Base-by-base conservation (phyloP, 2,329 filamentous ascomycete genomes). In the Phialocephala sp. region DNA sequence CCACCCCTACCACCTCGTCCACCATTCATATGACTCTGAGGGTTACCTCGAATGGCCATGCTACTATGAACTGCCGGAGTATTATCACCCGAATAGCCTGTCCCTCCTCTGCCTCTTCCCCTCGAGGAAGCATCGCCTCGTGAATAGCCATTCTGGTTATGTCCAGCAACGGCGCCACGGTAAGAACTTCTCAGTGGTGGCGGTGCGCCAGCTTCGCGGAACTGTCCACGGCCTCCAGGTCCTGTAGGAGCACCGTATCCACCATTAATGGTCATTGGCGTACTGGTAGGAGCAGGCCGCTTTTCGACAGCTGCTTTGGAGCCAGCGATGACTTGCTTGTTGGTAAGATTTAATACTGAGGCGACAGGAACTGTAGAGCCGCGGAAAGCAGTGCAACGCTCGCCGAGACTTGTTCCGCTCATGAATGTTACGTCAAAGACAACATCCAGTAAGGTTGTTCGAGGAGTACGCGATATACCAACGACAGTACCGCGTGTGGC, bases 361-460 rank as follows among this genome's bases (percentile, higher is more conserved):
- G 91, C 91, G 8, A 90, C 87, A 1, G 93, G 88, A 4, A 99
- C 93, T 0, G 95, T 97, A 77, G 95, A 94, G 60, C 95, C 95
- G 41, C 94, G 89, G 87, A 99, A 99, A 43, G 92, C 89, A 32
- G 93, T 93, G 76, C 94, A 97, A 66, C 95, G 90, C 64, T 94
- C 93, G 66, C 92, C 91, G 18, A 99, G 85, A 0, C 92, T 95
- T 1, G 94, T 97, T 68, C 95, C 95, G 75, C 93, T 97, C 94
- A 99, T 98, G 79, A 99, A 99, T 0, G 93, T 91, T 14, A 88
- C 87, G 77, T 99, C 96, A 79, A 97, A 99, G 8, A 99, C 89
- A 64, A 98, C 87, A 76, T 99, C 95, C 43, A 99, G 84, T 65
- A 97, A 84, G 56, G 92, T 87, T 32, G 90, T 90, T 63, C 92